Base-by-base conservation (phyloP, 805 yeast genomes). In the Candida sonorensis region DNA sequence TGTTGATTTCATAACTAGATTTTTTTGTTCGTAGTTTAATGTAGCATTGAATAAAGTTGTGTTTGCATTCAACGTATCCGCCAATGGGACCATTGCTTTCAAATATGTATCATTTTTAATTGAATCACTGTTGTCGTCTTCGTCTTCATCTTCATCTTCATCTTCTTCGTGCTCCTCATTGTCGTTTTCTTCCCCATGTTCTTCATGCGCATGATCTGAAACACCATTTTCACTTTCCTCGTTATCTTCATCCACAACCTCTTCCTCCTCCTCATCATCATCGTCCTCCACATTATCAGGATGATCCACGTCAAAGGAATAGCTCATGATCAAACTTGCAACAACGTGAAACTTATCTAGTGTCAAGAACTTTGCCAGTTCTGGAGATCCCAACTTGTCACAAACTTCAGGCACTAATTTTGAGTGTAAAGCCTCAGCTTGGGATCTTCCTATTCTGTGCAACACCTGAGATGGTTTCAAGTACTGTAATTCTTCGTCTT, bases 71-170 rank as follows among this genome's bases (percentile, higher is more conserved):
- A 92, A 61, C 15, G 85, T 77, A 51, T 90, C 98, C 0, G 97
- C 97, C 28, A 87, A 61, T 0, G 97, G 95, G 3, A 88, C 86
- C 95, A 92, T 81, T 1, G 94, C 80, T 52, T 88, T 88, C 42
- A 69, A 61, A 37, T 64, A 72, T 4, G 66, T 12, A 24, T 54
- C 58, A 11, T 28, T 26, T 20, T 35, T 36, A 12, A 52, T 32
- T 10, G 44, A 48, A 30, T 61, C 66, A n/a, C 27, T 27, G 5
- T 26, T 26, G 2, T 38, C 44, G 7, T 36, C 44, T 6, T 36
- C 53, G 0, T 45, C 45, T 15, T 36, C 45, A 8, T 41, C 41
- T 3, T 41, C 50, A n/a, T 41, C 44, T 6, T 32, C 33, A 5
- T 31, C 40, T 12, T 35, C 45, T 5, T 37, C n/a, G n/a, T n/a